Percentiles rank a stretch among this genome's conserved stretches.
These are phyloP conservation scores for Rostrohypoxylon terebratum DNA, from an alignment of 495 filamentous ascomycete species.

Conservation along the genomic window DNA sequence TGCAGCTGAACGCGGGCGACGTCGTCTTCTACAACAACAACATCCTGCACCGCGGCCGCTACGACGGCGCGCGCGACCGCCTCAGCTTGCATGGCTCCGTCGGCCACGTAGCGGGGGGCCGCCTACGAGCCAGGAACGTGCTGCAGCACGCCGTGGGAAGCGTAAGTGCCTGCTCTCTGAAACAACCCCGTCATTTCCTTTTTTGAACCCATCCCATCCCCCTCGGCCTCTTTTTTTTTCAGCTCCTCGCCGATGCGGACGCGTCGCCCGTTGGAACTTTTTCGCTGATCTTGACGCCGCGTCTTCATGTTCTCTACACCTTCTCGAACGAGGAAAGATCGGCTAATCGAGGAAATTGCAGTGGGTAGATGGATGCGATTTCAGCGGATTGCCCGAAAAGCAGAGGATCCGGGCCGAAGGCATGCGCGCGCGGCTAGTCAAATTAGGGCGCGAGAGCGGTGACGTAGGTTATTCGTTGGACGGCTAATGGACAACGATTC, in stretches of 20 bases:
- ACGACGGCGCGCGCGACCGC: slow-evolving; percentile 68
- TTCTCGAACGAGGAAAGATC: slow-evolving; percentile 6
- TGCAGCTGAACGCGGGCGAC: slow-evolving; percentile 75
- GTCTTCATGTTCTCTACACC: neutral
- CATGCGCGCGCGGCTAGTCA: slow-evolving; percentile 66
- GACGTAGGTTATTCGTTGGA: slow-evolving; percentile 67
- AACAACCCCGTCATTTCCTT: neutral
- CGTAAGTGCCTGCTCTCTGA: slow-evolving; percentile 19
- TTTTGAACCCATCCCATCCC: too few species aligned
- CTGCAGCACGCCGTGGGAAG: slow-evolving; percentile 84
- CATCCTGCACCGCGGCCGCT: slow-evolving; percentile 85
- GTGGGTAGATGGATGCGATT: slow-evolving; percentile 72
- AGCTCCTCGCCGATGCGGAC: neutral
- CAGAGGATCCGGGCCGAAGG: slow-evolving; percentile 63
- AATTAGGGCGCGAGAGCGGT: slow-evolving; percentile 68
- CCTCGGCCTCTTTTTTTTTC: neutral
- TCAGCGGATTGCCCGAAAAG: slow-evolving; percentile 53
- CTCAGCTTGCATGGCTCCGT: slow-evolving; percentile 87
- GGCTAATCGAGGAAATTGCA: slow-evolving; percentile 35
- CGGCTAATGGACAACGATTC: slow-evolving; percentile 43
- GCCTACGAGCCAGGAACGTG: slow-evolving; percentile 76
- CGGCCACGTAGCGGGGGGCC: slow-evolving; percentile 67
- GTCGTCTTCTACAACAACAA: slow-evolving; percentile 90
- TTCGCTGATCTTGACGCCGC: neutral
- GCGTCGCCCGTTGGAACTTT: neutral